Conservation (phyloP, 805 yeast genomes). For the Cyberlindnera xylosilytica region DNA sequence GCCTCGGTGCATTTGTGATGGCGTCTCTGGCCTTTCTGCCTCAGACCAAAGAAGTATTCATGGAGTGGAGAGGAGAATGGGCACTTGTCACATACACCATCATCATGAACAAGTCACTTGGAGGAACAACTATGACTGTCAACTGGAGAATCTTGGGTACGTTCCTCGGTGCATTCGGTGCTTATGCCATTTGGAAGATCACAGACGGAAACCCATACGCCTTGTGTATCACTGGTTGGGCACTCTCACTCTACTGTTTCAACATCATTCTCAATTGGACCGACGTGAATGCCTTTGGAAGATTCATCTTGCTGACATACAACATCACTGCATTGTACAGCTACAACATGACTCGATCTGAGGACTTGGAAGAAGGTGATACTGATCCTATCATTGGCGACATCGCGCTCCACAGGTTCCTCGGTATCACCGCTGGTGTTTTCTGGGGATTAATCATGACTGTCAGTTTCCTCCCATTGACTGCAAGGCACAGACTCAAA, state of each 20-base stretch:
- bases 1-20: conserved; percentile 66
- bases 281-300: conserved; percentile 54
- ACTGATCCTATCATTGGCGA: conserved; percentile 59
- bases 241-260: conserved; percentile 39
- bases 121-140: conserved; percentile 79
- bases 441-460: conserved; percentile 76
- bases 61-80: conserved; percentile 80
- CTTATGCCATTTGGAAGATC: conserved; percentile 55
- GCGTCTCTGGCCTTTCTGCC: conserved; percentile 67
- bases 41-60: conserved; percentile 49
- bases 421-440: conserved; percentile 70
- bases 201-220: conserved; percentile 53
- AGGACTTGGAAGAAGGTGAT: conserved; percentile 59
- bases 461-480: conserved; percentile 62
- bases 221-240: conserved; percentile 46
- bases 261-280: conserved; percentile 67
- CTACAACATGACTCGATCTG: conserved; percentile 60
- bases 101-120: conserved; percentile 80
- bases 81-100: conserved; percentile 76
- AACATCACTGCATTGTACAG: conserved; percentile 77
- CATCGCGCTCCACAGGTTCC: conserved; percentile 75
- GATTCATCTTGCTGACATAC: conserved; percentile 71
- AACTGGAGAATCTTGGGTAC: conserved; percentile 77
- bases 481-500: conserved; percentile 69
- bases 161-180: conserved; percentile 62